phyloP scores from a whole-genome alignment of 805 yeast species.

The Wickerhamiella australiensis region DNA sequence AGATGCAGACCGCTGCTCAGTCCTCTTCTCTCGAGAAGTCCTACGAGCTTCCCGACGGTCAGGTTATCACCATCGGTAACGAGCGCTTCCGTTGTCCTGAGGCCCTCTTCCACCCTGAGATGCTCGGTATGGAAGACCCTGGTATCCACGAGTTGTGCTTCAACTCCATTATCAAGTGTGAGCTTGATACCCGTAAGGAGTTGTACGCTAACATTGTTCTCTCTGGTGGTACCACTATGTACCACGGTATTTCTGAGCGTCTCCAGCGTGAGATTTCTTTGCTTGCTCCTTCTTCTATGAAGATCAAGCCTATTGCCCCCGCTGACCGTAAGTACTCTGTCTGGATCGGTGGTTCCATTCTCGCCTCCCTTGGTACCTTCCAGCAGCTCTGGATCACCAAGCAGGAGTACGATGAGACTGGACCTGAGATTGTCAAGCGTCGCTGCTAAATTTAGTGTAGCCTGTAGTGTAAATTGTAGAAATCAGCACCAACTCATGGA shows the following conservation, averaged over 20 bases:
- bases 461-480: slow-evolving; percentile 5
- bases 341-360: slow-evolving; percentile 99
- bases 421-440: slow-evolving; percentile 97
- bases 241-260: slow-evolving; percentile 99
- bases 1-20: slow-evolving; percentile 98
- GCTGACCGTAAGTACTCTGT: slow-evolving; percentile 99
- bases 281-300: slow-evolving; percentile 98
- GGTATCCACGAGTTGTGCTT: slow-evolving; percentile 98
- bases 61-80: slow-evolving; percentile 98
- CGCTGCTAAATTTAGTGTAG: slow-evolving; percentile 53
- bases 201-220: slow-evolving; percentile 98
- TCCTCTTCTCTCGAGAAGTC: slow-evolving; percentile 96
- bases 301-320: slow-evolving; percentile 98
- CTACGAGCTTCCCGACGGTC: slow-evolving; percentile 99
- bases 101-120: slow-evolving; percentile 98
- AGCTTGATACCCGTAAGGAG: slow-evolving; percentile 97
- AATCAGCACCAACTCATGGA: background rate
- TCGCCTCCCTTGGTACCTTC: slow-evolving; percentile 98
- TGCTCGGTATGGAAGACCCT: slow-evolving; percentile 81
- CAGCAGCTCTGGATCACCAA: slow-evolving; percentile 99
- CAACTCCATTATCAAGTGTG: slow-evolving; percentile 96
- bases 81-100: slow-evolving; percentile 99
- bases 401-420: slow-evolving; percentile 99
- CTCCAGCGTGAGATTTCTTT: slow-evolving; percentile 99
- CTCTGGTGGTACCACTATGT: slow-evolving; percentile 99